A percentile compares a stretch with the other conserved stretches of the same genome.
phyloP scores from a whole-genome alignment of 768 basidiomycete genomes.

The Guyanaporus albipodus region DNA sequence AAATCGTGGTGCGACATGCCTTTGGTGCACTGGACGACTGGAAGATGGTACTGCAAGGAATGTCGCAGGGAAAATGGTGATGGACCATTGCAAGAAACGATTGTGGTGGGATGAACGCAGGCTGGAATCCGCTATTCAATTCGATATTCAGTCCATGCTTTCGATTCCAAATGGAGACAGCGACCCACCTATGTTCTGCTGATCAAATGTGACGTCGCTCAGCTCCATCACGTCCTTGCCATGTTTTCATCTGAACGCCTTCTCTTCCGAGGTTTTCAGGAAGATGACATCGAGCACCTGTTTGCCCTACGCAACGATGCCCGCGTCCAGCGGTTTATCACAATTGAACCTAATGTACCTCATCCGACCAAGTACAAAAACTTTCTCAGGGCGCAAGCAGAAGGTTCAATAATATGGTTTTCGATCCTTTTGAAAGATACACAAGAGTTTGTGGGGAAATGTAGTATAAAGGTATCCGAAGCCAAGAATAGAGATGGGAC shows the following conservation, averaged over 20 bases:
- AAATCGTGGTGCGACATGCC: constrained; percentile 21
- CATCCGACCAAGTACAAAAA: constrained; percentile 6
- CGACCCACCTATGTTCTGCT: no score
- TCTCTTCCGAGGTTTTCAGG: constrained; percentile 6
- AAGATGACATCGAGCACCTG: constrained; percentile 5
- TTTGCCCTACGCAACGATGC: constrained; percentile 4
- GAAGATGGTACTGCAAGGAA: no score
- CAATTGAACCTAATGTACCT: not conserved
- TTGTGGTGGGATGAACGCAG: no score
- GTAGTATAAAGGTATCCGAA: constrained; percentile 12
- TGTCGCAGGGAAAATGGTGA: constrained; percentile 17
- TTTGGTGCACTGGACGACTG: constrained; percentile 18
- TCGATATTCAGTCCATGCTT: no score
- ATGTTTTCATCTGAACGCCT: constrained; percentile 12
- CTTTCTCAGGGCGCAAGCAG: constrained; percentile 4
- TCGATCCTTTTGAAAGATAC: constrained; percentile 5
- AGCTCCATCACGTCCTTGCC: no score
- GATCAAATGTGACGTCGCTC: no score
- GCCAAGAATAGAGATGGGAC: constrained; percentile 27
- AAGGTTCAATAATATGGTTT: constrained; percentile 8
- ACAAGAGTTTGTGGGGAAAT: constrained; percentile 7
- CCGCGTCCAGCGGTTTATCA: constrained; percentile 8
- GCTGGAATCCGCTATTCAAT: no score
- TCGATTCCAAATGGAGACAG: no score
- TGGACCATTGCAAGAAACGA: constrained; percentile 25